Base-by-base conservation (phyloP, 176 grass and related monocot genomes). In the Oryza meridionalis region DNA sequence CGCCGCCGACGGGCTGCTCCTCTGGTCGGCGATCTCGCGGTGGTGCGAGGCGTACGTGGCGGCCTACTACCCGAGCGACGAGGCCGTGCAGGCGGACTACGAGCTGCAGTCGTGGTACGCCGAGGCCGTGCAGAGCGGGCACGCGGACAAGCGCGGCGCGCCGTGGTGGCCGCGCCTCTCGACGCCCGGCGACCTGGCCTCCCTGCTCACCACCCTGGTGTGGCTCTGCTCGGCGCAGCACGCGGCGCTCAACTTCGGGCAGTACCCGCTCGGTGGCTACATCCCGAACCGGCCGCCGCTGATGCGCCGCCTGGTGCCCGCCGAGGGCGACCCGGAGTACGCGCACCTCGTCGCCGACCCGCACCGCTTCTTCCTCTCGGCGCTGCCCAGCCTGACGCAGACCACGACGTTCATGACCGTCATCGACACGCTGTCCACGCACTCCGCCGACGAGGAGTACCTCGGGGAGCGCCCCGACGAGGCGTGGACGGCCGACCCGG, bases 191-290 rank as follows among this genome's bases (percentile, higher is more conserved):
- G 88, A 96, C 69, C 86, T 99, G 0, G 37, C 86, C 5, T 96
- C 97, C 1, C 80, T 99, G 64, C 89, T 99, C 24, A 92, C 90
- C 1, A 99, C 91, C 44, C 81, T 99, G 21, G 43, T 99, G 50
- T 99, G 97, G 97, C 91, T 99, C 35, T 80, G 83, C 47, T 96
- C 97, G n/a, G 91, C 97, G 50, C 93, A 99, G 61, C 97, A 99
- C 74, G 97, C 97, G 1, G 91, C 97, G 33, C 86, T 99, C 65
- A 99, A 96, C 91, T 99, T 99, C 78, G 97, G 97, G 5, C 97
- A 99, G 88, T 99, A 99, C 77, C 97, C 93, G 25, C 80, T 96
- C 14, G 97, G 97, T 12, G 97, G 97, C 4, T 99, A 96, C 90
- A 81, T 99, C 69, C 97, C 97, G 1, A 96, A 94, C 91, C 88